Evolutionary conservation across 257 asterid species (phyloP), one percentile per base, ranked within the genome.

Genomic region (Asclepias syriaca): DNA sequence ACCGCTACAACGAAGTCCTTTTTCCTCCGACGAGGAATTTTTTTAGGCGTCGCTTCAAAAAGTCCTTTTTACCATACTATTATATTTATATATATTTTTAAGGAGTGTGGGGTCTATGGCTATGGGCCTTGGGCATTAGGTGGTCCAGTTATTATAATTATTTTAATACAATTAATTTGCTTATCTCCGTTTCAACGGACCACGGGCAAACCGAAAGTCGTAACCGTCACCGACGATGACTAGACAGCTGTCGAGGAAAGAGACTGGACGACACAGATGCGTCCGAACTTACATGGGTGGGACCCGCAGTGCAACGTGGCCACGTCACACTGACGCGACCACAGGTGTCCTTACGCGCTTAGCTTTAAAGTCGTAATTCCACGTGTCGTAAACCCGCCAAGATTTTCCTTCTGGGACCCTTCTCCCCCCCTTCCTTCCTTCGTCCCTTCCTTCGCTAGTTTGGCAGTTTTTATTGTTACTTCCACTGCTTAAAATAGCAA

Each of bases 301-400:
- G 87, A 12, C 79, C 85, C 86, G 45, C 71, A 2, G 45, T 22
- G n/a, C 64, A 65, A 82, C 93, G 93, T 87, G 89, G 82, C 83
- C 93, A 81, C 88, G 86, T 87, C 83, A 83, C 74, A 6, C 68
- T 85, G 86, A 87, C 90, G 73, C 75, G 48, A 40, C 46, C 61
- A 68, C 82, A 72, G 74, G 84, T 86, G 85, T 78, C 83, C 68
- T 76, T 43, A 75, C 81, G 78, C 81, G 74, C 80, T n/a, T 65
- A 16, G 56, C 43, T 15, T 71, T 24, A 3, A 75, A 70, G 64
- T 73, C 83, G 45, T 40, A 3, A 3, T 70, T 78, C 84, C 82
- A 85, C 93, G 93, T 83, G 82, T 75, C 53, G 24, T 53, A 0
- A 50, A 50, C 16, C 70, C 39, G 58, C 45, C 32, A 72, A 55